Evolutionary conservation across 2,329 filamentous ascomycete species (phyloP), one percentile per base, ranked within the genome.

Genomic region (Diaporthe eres): DNA sequence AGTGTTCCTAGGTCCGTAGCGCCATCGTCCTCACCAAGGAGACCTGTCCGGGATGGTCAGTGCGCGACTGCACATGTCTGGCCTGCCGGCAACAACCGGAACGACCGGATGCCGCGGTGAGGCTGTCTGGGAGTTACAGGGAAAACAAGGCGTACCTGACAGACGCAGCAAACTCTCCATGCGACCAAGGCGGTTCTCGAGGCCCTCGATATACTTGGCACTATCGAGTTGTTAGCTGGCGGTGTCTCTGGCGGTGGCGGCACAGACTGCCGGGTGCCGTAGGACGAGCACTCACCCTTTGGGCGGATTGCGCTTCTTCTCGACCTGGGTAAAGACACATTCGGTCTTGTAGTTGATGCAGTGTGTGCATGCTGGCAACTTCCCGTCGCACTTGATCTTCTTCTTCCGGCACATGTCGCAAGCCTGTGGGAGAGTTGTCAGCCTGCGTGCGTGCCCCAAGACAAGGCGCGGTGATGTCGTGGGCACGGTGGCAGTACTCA

Each of bases 281-380:
- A 61, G 53, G 58, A 37, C 47, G 9, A 60, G 19, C 42, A 84
- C 90, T 79, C 90, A 98, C 95, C 97, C 96, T 88, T 98, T 99
- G 1, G 96, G 97, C 72, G 97, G 96, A 84, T 94, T 97, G 76
- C 97, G 91, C 89, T 99, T 99, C 92, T 99, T 99, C 87, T 99
- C 97, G 51, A 98, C 96, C 83, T 98, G 95, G 0, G 97, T 98
- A 83, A 98, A 98, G 80, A 98, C 91, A 84, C 96, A 99, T 81
- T 98, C 95, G 7, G 96, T 98, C 89, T 98, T 98, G 88, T 98
- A 98, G 84, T 98, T 98, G 84, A 94, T 94, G 84, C 96, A 99
- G 85, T 98, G 97, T 10, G 95, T 96, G 85, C 97, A 99, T 77
- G 95, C 92, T 51, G 97, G 96, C 85, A 98, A 92, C 86, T 97